Percentiles rank a stretch among this genome's conserved stretches.
Conservation (phyloP, 106 monocot species). For the Triglochin maritima region DNA sequence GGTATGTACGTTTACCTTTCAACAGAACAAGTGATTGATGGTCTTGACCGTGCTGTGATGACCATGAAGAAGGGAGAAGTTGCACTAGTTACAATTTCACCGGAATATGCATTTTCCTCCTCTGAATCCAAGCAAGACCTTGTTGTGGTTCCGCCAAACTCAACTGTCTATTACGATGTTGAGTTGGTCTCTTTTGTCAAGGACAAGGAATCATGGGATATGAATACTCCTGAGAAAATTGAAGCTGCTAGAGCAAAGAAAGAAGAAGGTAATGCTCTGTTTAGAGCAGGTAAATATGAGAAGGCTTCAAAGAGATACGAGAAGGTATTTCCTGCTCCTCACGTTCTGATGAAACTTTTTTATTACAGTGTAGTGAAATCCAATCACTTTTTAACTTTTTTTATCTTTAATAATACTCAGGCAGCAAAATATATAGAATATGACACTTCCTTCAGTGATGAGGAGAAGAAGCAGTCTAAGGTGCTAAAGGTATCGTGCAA, state of each 20-base stretch:
- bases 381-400: not conserved
- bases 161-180: slow-evolving; percentile 62
- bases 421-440: slow-evolving; percentile 47
- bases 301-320: slow-evolving; percentile 73
- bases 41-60: slow-evolving; percentile 60
- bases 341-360: not conserved
- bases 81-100: slow-evolving; percentile 72
- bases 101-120: slow-evolving; percentile 54
- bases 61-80: slow-evolving; percentile 96
- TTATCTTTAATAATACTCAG: slow-evolving; percentile 1
- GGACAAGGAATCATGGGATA: slow-evolving; percentile 90
- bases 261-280: slow-evolving; percentile 69
- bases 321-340: slow-evolving; percentile 24
- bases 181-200: slow-evolving; percentile 85
- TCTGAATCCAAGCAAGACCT: slow-evolving; percentile 67
- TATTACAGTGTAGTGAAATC: not conserved
- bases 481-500: slow-evolving; percentile 39
- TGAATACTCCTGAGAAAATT: slow-evolving; percentile 69
- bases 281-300: slow-evolving; percentile 43
- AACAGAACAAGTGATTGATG: slow-evolving; percentile 79
- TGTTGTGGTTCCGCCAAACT: slow-evolving; percentile 64
- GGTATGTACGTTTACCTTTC: not conserved
- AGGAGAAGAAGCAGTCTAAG: slow-evolving; percentile 63
- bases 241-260: slow-evolving; percentile 72
- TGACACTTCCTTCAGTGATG: slow-evolving; percentile 66